Evolutionary conservation across 257 asterid genomes (phyloP), one percentile per base, ranked within the genome.

Genomic region (Solanum paucissectum): DNA sequence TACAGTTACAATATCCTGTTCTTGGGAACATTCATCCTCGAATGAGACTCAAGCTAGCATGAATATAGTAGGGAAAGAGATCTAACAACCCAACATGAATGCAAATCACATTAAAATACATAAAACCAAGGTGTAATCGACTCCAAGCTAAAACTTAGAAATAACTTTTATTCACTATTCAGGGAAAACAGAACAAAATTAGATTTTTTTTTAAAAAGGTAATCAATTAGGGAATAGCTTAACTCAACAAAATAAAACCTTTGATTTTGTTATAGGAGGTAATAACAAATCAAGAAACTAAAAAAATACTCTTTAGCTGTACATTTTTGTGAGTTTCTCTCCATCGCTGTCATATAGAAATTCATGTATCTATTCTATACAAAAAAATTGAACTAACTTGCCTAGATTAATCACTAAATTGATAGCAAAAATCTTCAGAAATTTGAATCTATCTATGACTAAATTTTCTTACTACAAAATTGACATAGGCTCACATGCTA

Each of bases 401-500:
- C 88, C 87, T 85, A 87, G 1, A 5, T 44, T 44, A 44, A 44
- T 44, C 52, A 12, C 52, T 44, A 44, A 44, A n/a, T 27, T 76
- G 58, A 46, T 10, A 68, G 83, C 33, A 58, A 68, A 62, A 90
- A 89, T 62, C 84, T 42, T 75, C 44, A 64, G 55, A 77, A 71
- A 84, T 86, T 27, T 62, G 87, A n/a, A 66, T 40, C 33, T 21
- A 21, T 75, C 58, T 75, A n/a, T 38, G 9, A 38, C 34, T 13
- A 6, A 9, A n/a, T 40, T 77, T 23, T 46, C 23, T 66, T 83
- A 33, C 6, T 18, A 74, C 25, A 44, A 72, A 79, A 23, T 44
- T 84, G 77, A 46, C 90, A 83, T 93, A 9, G 69, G 84, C 42
- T 90, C 88, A 33, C 68, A 32, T 12, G 89, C 84, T 49, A 96